Percentiles rank a stretch among this genome's conserved stretches.
These are phyloP conservation scores for Globisporangium recalcitrans DNA, from an alignment of 352 stramenopile species.

Conservation along the genomic window DNA sequence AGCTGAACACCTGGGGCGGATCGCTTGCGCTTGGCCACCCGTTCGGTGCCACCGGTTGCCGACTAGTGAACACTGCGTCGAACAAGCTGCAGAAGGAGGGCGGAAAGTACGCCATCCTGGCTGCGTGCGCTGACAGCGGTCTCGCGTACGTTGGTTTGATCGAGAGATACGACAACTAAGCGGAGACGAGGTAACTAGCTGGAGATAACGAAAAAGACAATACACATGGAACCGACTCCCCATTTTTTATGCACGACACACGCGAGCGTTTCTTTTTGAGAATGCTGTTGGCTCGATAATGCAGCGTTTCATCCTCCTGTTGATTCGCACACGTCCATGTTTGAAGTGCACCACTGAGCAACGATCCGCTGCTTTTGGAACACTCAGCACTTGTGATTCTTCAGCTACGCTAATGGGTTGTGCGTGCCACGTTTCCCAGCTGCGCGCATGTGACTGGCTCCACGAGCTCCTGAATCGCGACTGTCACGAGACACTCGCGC, in stretches of 20 bases:
- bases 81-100: slow-evolving; percentile 96
- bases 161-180: slow-evolving; percentile 82
- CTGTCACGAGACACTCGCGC: no score
- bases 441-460: no score
- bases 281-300: not conserved
- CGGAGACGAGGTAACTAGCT: not conserved
- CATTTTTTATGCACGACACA: slow-evolving; percentile 2
- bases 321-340: no score
- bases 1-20: slow-evolving; percentile 97
- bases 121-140: slow-evolving; percentile 96
- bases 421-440: no score
- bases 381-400: no score
- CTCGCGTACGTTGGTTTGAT: slow-evolving; percentile 95
- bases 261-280: not conserved
- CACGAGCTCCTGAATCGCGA: no score
- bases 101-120: slow-evolving; percentile 94
- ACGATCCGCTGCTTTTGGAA: no score
- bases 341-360: no score
- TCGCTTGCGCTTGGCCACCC: slow-evolving; percentile 96
- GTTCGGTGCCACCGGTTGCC: slow-evolving; percentile 95
- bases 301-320: no score
- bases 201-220: not conserved
- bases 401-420: no score
- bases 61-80: slow-evolving; percentile 96
- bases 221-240: not conserved